A percentile compares a stretch with the other conserved stretches of the same genome.
phyloP scores from a whole-genome alignment of 257 asterid genomes.

The Ballota nigra region DNA sequence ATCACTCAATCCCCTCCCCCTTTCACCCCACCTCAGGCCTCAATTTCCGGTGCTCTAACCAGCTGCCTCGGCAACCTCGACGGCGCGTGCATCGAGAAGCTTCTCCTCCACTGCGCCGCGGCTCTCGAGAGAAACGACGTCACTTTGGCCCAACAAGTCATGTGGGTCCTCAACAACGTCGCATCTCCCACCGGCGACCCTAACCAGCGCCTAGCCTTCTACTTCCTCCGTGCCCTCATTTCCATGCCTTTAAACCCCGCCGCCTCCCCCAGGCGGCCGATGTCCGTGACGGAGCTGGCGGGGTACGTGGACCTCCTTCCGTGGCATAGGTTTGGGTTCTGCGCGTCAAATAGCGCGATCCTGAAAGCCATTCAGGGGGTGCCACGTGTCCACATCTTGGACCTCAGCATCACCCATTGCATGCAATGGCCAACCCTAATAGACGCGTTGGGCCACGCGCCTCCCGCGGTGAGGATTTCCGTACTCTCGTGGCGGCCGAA shows the following conservation, averaged over 20 bases:
- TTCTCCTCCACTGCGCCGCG: constrained; percentile 63
- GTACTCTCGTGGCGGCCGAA: constrained; percentile 58
- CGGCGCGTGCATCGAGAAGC: constrained; percentile 80
- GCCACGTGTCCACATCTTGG: constrained; percentile 52
- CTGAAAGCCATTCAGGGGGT: constrained; percentile 41
- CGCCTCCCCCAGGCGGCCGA: constrained; percentile 31
- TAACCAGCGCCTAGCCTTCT: constrained; percentile 68
- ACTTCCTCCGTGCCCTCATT: constrained; percentile 58
- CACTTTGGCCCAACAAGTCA: constrained; percentile 78
- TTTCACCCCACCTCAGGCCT: too few species aligned
- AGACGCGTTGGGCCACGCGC: constrained; percentile 52
- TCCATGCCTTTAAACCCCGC: constrained; percentile 47
- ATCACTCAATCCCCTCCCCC: constrained; percentile 30
- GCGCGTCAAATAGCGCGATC: constrained; percentile 62
- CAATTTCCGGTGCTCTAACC: constrained; percentile 46
- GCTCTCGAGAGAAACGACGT: constrained; percentile 73
- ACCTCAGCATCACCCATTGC: constrained; percentile 70
- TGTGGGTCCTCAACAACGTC: constrained; percentile 93
- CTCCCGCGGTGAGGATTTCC: constrained; percentile 43
- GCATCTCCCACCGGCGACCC: constrained; percentile 74
- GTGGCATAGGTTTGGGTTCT: constrained; percentile 79
- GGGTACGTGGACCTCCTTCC: constrained; percentile 80
- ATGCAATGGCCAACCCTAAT: constrained; percentile 89
- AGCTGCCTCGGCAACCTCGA: constrained; percentile 73
- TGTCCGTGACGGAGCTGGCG: constrained; percentile 73